Base-by-base conservation (phyloP, 2,329 filamentous ascomycete species). In the Drechmeria coniospora region DNA sequence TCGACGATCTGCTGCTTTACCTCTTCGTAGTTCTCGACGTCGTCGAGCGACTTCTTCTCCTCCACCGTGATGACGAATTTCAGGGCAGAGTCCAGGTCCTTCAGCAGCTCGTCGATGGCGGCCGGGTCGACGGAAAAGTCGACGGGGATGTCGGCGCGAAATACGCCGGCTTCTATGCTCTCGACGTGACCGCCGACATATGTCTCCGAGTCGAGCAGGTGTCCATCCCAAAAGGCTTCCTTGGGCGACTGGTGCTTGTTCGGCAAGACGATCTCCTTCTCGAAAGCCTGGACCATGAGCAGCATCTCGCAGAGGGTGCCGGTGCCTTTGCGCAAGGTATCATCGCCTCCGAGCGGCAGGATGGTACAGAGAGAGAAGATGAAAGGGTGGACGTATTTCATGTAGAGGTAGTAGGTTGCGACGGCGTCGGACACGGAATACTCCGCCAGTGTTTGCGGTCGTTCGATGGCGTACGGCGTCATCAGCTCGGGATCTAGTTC, bases 351-450 rank as follows among this genome's bases (percentile, higher is more conserved):
- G 1, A 98, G 65, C 0, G 90, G 90, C 49, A 98, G 65, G 57
- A 98, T 94, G 1, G 86, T 98, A 56, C 90, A 98, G 1, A 98
- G 63, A 1, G 92, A 95, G 65, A 98, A 98, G 50, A 98, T 90
- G 61, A 98, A 98, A 4, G 90, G 90, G 51, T 98, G 90, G n/a
- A 98, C 82, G 52, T 98, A 98, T 76, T 98, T 98, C 92, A 98
- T 98, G 65, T 98, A 98, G 36, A 98, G 61, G 48, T 98, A 98
- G 51, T 98, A 98, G 1, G 90, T 98, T 14, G 90, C 90, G 27
- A 98, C 90, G 8, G 92, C 92, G 64, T 98, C 92, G 44, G 92
- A 98, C 24, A 98, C 90, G 0, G 92, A 98, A 56, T 98, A 98
- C 46, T 98, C 90, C 7, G 90, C 87, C 28, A 98, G 63, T 0